Evolutionary conservation across 1,139 yeast genomes (phyloP), one percentile per base, ranked within the genome.

Genomic region (Wickerhamiella pararugosa): DNA sequence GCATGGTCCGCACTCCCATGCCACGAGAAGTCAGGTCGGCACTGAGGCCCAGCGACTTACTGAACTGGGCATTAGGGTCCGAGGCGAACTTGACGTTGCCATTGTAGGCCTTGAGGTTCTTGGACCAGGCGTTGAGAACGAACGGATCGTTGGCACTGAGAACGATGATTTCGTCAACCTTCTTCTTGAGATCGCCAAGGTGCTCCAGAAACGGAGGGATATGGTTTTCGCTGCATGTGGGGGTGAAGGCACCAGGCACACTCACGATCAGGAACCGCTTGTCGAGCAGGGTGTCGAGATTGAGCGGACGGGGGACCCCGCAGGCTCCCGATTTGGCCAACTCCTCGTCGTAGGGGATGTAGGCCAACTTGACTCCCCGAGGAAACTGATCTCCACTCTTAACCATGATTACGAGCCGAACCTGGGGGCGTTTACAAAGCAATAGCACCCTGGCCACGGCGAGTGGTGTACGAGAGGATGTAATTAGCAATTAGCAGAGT

Each of bases 201-300:
- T 72, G 64, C 43, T 65, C 60, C 47, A 84, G 63, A 62, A 69
- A 82, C 11, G 76, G 82, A 27, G 95, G 95, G 51, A 84, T 74
- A 62, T 86, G 94, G 52, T 70, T 66, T 50, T 75, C 81, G 32
- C 90, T 75, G 64, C 94, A 84, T 5, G 93, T 76, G 51, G 94
- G 94, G 32, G 94, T 81, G 70, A 83, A 84, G 25, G 95, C 94
- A 50, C 93, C 94, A 48, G 94, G 94, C 27, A 82, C 93, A 45
- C 83, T 72, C 34, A 87, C 83, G 53, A 83, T 67, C 36, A 81
- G 75, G 37, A 81, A 70, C 51, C 70, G 73, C 60, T 70, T 70
- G 50, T 69, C 71, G 31, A 60, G 66, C 53, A 61, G 61, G 56
- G 66, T 65, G 47, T 67, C 65, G 46, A 76, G 65, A 52, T 75